Conservation (phyloP, 2,329 filamentous ascomycete species). For the Diaporthe batatas region DNA sequence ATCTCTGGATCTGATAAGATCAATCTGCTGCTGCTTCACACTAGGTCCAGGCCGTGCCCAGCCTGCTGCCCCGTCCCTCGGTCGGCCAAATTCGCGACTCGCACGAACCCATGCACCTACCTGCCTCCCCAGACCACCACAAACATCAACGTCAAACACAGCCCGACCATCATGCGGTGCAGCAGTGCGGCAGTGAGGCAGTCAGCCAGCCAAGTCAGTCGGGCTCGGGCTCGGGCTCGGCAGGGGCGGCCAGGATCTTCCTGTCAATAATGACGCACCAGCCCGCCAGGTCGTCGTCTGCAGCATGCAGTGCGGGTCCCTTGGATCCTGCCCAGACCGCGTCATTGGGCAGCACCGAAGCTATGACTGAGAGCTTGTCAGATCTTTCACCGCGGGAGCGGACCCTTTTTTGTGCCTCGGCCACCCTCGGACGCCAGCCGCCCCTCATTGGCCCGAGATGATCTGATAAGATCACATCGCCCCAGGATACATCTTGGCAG, state of each 20-base stretch:
- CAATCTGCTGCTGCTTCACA: constrained; percentile 46
- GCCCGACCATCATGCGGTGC: too few species aligned
- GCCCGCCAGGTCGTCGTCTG: constrained; percentile 7
- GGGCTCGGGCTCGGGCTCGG: not conserved
- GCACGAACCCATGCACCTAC: too few species aligned
- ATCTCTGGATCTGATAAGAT: constrained; percentile 70
- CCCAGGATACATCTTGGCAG: constrained; percentile 28
- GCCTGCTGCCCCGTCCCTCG: constrained; percentile 12
- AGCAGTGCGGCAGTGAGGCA: not conserved
- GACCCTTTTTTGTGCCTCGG: constrained; percentile 25
- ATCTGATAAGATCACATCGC: constrained; percentile 47
- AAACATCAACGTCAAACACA: not conserved
- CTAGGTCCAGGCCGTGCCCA: too few species aligned
- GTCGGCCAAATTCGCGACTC: constrained; percentile 13
- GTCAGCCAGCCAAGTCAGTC: too few species aligned
- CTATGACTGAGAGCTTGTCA: constrained; percentile 37
- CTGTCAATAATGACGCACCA: constrained; percentile 34
- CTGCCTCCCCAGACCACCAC: not conserved
- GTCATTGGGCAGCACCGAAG: constrained; percentile 25
- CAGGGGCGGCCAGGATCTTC: not conserved
- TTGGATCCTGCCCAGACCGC: not conserved
- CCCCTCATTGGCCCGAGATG: constrained; percentile 45
- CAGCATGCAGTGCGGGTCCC: constrained; percentile 25
- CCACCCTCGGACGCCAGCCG: not conserved
- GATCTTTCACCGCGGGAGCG: constrained; percentile 35